Evolutionary conservation across 2,329 filamentous ascomycete genomes (phyloP).

Genomic region (Aspergillus phoenicis): DNA sequence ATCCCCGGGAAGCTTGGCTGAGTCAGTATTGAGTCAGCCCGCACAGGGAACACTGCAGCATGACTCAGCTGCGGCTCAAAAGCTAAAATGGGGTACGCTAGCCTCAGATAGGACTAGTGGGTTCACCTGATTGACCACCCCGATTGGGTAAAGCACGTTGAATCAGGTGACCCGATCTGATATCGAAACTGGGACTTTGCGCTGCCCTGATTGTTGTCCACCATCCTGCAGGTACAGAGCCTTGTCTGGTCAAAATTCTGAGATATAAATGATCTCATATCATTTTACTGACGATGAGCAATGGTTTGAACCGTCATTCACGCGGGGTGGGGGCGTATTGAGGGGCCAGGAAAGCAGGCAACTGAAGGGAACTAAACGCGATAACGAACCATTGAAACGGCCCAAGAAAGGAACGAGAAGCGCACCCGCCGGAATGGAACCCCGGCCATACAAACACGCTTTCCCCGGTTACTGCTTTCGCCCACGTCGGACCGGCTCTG

Average conservation of each 20-base stretch:
- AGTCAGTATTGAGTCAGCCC: conserved; percentile 10
- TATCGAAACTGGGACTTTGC: neutral
- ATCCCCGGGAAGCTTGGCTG: neutral
- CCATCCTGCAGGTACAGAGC: neutral
- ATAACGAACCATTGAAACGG: neutral
- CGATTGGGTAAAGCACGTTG: conserved; percentile 15
- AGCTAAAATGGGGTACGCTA: conserved; percentile 34
- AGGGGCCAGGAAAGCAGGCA: neutral
- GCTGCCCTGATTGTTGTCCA: neutral
- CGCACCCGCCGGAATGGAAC: neutral
- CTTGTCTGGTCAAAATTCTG: too few species aligned
- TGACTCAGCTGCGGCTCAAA: conserved; percentile 42
- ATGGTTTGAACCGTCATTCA: too few species aligned
- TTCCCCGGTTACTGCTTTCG: neutral
- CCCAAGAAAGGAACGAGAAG: neutral
- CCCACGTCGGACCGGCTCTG: neutral
- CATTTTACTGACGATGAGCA: neutral
- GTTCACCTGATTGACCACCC: conserved; percentile 13
- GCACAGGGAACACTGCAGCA: conserved; percentile 2
- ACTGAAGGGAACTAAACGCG: neutral
- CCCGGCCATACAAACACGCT: neutral
- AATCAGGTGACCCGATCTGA: conserved; percentile 23
- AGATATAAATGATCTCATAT: neutral
- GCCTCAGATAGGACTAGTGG: conserved; percentile 26
- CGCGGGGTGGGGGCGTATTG: neutral